Evolutionary conservation across 108 stramenopile species (phyloP), one percentile per base, ranked within the genome.

Genomic region (Aureococcus anophagefferens): DNA sequence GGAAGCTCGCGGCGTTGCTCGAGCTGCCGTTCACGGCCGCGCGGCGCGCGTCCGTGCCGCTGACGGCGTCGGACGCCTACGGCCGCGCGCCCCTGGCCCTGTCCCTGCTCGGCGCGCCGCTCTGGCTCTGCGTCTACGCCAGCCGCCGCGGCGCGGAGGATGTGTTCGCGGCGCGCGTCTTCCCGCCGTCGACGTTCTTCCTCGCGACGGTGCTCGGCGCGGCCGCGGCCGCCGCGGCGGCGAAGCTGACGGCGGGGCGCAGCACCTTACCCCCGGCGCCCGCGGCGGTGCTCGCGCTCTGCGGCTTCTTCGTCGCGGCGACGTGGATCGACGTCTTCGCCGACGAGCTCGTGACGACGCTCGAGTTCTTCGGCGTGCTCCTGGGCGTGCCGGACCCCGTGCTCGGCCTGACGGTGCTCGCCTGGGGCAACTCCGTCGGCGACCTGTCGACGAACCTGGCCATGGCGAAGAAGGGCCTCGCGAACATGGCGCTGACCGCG

Each of bases 291-390:
- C 25, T 92, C 72, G 90, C 91, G 14, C 70, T 93, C 0, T 88
- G 88, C 71, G 94, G 92, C 34, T 95, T 95, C 71, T 74, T 88
- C 45, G 79, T 91, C 73, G 90, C 90, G 36, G 94, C 94, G 18
- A 89, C 89, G 0, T 97, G 95, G 97, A 89, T 98, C 67, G 93
- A 96, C 82, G 72, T 76, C 65, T 84, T 98, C 67, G 97, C 97
- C 21, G 91, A 91, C 51, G 85, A 90, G 75, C 83, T 96, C 62
- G 96, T 97, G n/a, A 74, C 79, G 13, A 68, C 94, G 28, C 80
- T 97, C 16, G 81, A 86, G 46, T 84, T 91, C 32, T 83, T 96
- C 33, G 97, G 96, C 14, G 84, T 89, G 37, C 65, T 93, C 4
- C 74, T 85, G 51, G 80, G 81, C 46, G 89, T 97, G 62, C 93